A percentile compares a stretch with the other conserved stretches of the same genome.
These are phyloP conservation scores for Naganishia vishniacii DNA, from an alignment of 768 basidiomycete species.

Conservation along the genomic window DNA sequence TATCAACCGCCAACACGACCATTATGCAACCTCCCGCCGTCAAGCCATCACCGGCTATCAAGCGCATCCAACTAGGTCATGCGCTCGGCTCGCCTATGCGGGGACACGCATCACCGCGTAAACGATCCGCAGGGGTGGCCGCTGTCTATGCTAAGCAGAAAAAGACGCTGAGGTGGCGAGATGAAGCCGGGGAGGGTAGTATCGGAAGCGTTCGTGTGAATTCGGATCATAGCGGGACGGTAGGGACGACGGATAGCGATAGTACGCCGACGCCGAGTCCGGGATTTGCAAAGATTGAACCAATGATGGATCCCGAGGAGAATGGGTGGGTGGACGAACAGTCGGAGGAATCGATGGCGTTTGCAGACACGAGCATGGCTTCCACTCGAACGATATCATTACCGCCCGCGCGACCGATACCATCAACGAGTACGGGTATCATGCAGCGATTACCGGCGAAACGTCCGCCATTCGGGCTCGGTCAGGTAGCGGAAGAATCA, in stretches of 20 bases:
- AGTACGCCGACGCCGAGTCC: slow-evolving; percentile 3
- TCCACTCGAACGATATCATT: neutral
- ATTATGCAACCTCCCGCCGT: slow-evolving; percentile 10
- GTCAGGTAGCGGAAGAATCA: slow-evolving; percentile 2
- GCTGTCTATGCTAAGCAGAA: slow-evolving; percentile 6
- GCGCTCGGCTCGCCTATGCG: slow-evolving; percentile 8
- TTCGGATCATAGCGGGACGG: slow-evolving; percentile 32
- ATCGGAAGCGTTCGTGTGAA: slow-evolving; percentile 31
- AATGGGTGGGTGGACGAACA: slow-evolving; percentile 7
- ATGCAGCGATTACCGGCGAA: slow-evolving; percentile 6
- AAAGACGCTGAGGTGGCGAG: slow-evolving; percentile 35
- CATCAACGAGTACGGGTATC: neutral
- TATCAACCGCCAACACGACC: slow-evolving; percentile 10
- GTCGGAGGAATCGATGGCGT: neutral
- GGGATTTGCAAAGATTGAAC: neutral
- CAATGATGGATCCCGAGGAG: slow-evolving; percentile 3
- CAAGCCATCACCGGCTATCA: slow-evolving; percentile 27
- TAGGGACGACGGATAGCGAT: slow-evolving; percentile 28
- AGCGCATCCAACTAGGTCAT: slow-evolving; percentile 14
- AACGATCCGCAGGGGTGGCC: slow-evolving; percentile 10
- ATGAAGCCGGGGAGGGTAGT: slow-evolving; percentile 36
- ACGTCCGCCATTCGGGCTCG: neutral
- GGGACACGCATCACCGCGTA: slow-evolving; percentile 9
- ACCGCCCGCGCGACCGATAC: neutral
- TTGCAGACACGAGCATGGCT: neutral